Conservation (phyloP, 192 early-diverging fungal genomes). For the Gryganskiella cystojenkinii region DNA sequence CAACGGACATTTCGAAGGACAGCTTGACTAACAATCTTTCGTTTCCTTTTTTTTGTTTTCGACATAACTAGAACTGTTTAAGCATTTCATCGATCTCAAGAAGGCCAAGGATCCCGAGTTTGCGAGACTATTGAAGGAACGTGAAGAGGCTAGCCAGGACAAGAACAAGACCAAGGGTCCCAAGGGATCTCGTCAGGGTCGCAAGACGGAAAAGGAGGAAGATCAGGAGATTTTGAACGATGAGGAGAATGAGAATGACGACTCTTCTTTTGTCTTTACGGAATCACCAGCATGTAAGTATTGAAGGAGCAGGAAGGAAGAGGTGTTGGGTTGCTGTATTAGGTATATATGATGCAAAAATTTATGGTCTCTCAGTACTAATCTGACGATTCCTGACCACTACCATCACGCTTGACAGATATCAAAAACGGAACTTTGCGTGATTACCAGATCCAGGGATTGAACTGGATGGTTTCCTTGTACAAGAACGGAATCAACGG, state of each 20-base stretch:
- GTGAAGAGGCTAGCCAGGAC: conserved; percentile 39
- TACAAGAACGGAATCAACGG: conserved; percentile 99
- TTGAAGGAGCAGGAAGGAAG: too few species aligned
- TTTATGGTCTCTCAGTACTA: too few species aligned
- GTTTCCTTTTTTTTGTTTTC: neutral
- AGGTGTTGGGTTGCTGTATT: too few species aligned
- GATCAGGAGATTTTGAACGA: conserved; percentile 93
- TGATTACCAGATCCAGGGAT: conserved; percentile 96
- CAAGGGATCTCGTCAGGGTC: conserved; percentile 77
- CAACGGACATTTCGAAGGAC: neutral
- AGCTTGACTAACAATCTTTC: neutral
- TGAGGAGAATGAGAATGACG: conserved; percentile 67
- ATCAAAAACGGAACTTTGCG: conserved; percentile 92
- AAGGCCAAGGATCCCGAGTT: conserved; percentile 68
- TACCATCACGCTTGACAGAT: conserved; percentile 60
- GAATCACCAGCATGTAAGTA: conserved; percentile 87
- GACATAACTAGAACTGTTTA: conserved; percentile 60
- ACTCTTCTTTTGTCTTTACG: conserved; percentile 77
- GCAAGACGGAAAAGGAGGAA: conserved; percentile 98
- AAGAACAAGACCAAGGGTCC: conserved; percentile 52
- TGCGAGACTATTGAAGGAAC: conserved; percentile 58
- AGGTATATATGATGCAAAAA: too few species aligned
- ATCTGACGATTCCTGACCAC: neutral
- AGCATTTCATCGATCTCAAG: conserved; percentile 72
- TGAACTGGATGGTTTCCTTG: conserved; percentile 98